Base-by-base conservation (phyloP, 2,329 filamentous ascomycete genomes). In the Beauveria pseudobassiana region DNA sequence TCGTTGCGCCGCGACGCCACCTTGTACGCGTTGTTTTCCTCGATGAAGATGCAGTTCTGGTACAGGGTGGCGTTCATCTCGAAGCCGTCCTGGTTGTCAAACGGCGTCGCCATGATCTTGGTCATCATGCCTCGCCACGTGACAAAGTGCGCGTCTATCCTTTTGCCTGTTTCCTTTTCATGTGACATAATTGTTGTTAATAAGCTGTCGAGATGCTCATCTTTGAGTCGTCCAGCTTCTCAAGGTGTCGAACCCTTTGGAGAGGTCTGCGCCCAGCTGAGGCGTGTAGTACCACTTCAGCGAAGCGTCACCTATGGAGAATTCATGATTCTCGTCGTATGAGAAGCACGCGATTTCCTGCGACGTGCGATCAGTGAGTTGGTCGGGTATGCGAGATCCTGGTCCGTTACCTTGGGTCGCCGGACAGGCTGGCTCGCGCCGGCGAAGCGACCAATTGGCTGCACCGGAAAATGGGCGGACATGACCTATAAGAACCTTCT, bases 121-220 rank as follows among this genome's bases (percentile, higher is more conserved):
- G 95, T 98, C 88, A 99, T 93, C 91, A 98, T 97, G 43, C 95
- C 95, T 69, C 95, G 82, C 93, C 93, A 99, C 1, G 93, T 98
- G 57, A 98, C 82, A 51, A 98, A 73, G 68, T 96, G 86, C 2
- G 89, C 88, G 64, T 92, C 87, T 38, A 88, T 86, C 70, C 82
- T 87, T 69, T 84, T 80, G 2, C 84, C 82, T 0, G 82, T 84
- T 66, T 86, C 80, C 72, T 87, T 80, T 75, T 98, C 95, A 66
- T 90, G 80, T 28, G 83, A 82, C 54, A 86, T 79, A 51, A 99
- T 85, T 1, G 92, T 88, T 63, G 85, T 87, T 24, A 99, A 78
- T 34, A 99, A 78, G 64, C 89, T 88, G 70, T 96, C 90, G 3
- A 99, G 78, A 75, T 99, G 95, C 68, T 95, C 90, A 72, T 96